Conservation (phyloP, 345 rosid species). For the Salix viminalis region DNA sequence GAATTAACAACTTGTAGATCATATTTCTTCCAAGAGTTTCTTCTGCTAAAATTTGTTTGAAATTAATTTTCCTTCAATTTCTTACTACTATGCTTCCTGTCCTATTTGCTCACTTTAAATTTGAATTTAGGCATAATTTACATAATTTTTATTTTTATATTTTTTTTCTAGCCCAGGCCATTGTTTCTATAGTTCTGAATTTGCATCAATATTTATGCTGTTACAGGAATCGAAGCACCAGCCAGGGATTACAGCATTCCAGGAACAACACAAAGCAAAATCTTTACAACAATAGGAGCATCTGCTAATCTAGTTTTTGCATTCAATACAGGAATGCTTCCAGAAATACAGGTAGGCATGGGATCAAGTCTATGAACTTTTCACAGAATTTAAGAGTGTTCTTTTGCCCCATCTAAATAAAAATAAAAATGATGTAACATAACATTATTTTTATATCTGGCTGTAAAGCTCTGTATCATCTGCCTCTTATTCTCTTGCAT, state of each 20-base stretch:
- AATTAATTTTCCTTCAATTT: neutral
- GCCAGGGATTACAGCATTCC: conserved; percentile 69
- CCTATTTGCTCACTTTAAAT: neutral
- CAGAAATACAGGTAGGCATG: conserved; percentile 71
- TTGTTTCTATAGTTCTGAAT: neutral
- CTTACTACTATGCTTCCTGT: neutral
- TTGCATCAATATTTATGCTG: neutral
- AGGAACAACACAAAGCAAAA: conserved; percentile 41
- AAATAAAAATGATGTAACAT: neutral
- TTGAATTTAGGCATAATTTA: neutral
- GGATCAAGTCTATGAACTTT: neutral
- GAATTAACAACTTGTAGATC: neutral
- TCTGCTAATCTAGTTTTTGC: conserved; percentile 81
- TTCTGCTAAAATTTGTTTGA: too few species aligned
- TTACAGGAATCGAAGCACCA: conserved; percentile 55
- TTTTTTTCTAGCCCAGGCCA: neutral
- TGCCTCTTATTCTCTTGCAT: neutral
- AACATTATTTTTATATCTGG: neutral
- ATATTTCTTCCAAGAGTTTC: neutral
- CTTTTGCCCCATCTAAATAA: neutral
- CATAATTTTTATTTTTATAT: neutral
- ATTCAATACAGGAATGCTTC: conserved; percentile 97
- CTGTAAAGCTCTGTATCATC: neutral
- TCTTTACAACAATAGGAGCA: conserved; percentile 74
- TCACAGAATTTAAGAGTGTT: neutral